Evolutionary conservation across 768 basidiomycete species (phyloP).

Genomic region (Basidioascus undulatus): DNA sequence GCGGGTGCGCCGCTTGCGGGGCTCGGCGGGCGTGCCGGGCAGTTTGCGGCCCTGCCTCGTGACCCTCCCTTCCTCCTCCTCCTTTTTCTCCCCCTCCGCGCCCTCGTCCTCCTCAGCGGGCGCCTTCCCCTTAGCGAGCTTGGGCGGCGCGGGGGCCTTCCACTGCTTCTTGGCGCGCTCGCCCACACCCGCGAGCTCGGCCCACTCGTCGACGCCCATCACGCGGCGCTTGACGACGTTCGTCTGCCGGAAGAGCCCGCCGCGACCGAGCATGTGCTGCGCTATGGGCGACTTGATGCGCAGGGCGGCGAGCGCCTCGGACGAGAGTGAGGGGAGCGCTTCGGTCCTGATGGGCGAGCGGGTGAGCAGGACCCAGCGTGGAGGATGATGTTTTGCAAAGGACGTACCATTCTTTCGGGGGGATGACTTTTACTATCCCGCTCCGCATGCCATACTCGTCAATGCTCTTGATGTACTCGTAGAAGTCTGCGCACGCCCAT

Average conservation of each 20-base stretch:
- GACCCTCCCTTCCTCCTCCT: slow-evolving; percentile 3
- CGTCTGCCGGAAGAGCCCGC: slow-evolving; percentile 67
- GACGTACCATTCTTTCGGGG: slow-evolving; percentile 74
- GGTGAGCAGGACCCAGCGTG: not conserved
- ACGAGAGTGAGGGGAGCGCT: slow-evolving; percentile 44
- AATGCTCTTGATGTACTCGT: slow-evolving; percentile 59
- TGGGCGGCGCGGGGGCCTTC: slow-evolving; percentile 10
- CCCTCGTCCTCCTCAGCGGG: slow-evolving; percentile 1
- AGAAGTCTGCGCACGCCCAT: slow-evolving; percentile 32
- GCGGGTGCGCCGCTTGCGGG: not conserved
- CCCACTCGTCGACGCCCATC: slow-evolving; percentile 74
- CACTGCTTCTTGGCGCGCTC: slow-evolving; percentile 5
- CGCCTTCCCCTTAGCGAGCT: slow-evolving; percentile 1
- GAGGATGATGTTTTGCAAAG: not conserved
- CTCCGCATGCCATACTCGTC: slow-evolving; percentile 75
- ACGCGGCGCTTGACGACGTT: slow-evolving; percentile 68
- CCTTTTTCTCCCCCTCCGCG: slow-evolving; percentile 7
- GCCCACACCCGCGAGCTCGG: slow-evolving; percentile 26
- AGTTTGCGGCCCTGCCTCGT: too few relatives aligned
- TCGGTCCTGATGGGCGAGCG: slow-evolving; percentile 30
- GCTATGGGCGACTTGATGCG: slow-evolving; percentile 78
- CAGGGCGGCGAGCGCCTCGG: slow-evolving; percentile 41
- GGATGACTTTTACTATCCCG: slow-evolving; percentile 89
- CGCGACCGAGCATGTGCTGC: slow-evolving; percentile 65
- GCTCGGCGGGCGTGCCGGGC: slow-evolving; percentile 1